Percentiles rank a stretch among this genome's conserved stretches.
These are phyloP conservation scores for Hanseniaspora meyeri DNA, from an alignment of 805 yeast species.

Conservation along the genomic window DNA sequence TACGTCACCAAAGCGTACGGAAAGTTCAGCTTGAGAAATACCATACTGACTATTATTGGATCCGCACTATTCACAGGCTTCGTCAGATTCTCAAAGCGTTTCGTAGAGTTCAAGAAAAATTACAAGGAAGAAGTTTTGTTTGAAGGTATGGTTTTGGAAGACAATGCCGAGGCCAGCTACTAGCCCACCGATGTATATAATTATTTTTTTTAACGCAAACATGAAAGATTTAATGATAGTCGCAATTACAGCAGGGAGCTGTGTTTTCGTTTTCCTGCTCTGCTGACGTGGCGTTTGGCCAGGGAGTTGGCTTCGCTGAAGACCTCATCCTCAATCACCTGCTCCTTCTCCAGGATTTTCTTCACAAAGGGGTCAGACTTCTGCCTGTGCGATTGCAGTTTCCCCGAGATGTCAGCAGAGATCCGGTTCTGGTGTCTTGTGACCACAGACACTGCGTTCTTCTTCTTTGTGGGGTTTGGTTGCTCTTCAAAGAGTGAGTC, in stretches of 20 bases:
- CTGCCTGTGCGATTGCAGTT: not conserved
- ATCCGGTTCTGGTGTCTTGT: not conserved
- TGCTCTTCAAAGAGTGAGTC: not conserved
- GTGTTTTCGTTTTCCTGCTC: not conserved
- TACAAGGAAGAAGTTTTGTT: conserved; percentile 11
- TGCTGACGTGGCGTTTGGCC: not conserved
- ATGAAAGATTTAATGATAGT: no score
- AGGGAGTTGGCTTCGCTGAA: not conserved
- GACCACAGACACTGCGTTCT: not conserved
- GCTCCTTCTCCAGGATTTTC: not conserved
- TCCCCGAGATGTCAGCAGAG: not conserved
- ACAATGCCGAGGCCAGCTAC: not conserved
- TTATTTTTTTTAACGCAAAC: no score
- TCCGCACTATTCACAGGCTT: not conserved
- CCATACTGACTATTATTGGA: not conserved
- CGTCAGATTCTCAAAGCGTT: not conserved
- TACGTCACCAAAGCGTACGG: not conserved
- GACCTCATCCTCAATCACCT: not conserved
- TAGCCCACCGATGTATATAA: not conserved
- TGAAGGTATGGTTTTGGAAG: conserved; percentile 8
- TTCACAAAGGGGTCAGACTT: not conserved
- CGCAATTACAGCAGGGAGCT: not conserved
- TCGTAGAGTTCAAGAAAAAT: not conserved
- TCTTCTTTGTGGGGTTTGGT: not conserved
- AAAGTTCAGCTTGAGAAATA: not conserved